A percentile compares a stretch with the other conserved stretches of the same genome.
phyloP scores from a whole-genome alignment of 306 rosid genomes.

The Quercus glauca region DNA sequence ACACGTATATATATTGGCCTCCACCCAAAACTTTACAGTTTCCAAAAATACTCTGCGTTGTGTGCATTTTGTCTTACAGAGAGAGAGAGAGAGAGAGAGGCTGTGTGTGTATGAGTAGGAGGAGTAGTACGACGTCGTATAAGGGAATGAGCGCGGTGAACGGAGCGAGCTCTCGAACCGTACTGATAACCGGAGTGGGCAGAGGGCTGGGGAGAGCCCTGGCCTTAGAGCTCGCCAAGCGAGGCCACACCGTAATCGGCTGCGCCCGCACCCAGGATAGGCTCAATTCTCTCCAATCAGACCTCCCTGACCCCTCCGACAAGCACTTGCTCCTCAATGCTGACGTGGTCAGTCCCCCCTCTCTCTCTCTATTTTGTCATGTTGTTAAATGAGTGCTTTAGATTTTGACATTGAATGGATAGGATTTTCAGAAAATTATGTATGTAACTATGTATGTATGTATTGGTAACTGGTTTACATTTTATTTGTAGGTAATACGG shows the following conservation, averaged over 20 bases:
- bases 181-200: slow-evolving; percentile 76
- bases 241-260: slow-evolving; percentile 72
- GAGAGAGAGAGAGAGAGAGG: neutral
- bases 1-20: no score
- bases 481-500: neutral
- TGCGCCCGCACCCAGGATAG: slow-evolving; percentile 76
- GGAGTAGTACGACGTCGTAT: neutral
- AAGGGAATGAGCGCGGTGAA: neutral
- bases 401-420: no score
- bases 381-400: no score
- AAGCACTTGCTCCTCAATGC: slow-evolving; percentile 54
- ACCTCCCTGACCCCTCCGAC: slow-evolving; percentile 34
- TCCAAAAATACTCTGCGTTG: no score
- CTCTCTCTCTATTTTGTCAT: neutral
- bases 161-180: slow-evolving; percentile 27
- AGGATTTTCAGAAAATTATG: neutral
- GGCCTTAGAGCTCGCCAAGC: slow-evolving; percentile 64
- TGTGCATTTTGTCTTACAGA: no score
- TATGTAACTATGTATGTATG: neutral
- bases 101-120: neutral
- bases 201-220: slow-evolving; percentile 77
- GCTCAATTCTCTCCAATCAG: slow-evolving; percentile 52
- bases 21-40: no score
- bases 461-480: neutral
- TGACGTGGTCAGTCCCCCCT: slow-evolving; percentile 46